These are phyloP conservation scores for Debaryomyces sp. DNA, from an alignment of 1,139 yeast species.

Conservation along the genomic window DNA sequence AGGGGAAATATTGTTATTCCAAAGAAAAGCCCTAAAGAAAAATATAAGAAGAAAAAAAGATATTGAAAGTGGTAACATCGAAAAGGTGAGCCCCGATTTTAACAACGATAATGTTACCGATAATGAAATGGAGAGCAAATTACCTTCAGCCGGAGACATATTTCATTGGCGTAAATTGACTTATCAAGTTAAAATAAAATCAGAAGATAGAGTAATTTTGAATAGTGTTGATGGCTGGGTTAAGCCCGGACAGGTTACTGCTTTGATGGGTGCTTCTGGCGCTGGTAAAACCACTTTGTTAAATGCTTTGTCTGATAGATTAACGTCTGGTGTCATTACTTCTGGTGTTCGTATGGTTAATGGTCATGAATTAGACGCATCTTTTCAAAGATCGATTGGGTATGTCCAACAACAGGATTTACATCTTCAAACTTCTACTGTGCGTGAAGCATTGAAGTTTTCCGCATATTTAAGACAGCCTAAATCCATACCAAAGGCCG, in stretches of 20 bases:
- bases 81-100: not conserved
- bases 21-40: slow-evolving; percentile 26
- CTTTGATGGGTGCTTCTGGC: slow-evolving; percentile 82
- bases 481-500: slow-evolving; percentile 47
- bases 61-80: not conserved
- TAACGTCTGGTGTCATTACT: slow-evolving; percentile 75
- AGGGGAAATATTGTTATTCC: slow-evolving; percentile 80
- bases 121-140: not conserved
- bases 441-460: slow-evolving; percentile 73
- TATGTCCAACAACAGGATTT: slow-evolving; percentile 84
- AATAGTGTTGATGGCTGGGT: slow-evolving; percentile 81
- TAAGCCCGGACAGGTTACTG: slow-evolving; percentile 53
- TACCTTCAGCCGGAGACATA: not conserved
- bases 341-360: slow-evolving; percentile 72
- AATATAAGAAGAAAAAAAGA: slow-evolving; percentile 13
- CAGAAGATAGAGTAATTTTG: slow-evolving; percentile 61
- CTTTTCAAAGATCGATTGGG: slow-evolving; percentile 82
- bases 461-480: slow-evolving; percentile 79
- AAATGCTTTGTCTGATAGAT: slow-evolving; percentile 75
- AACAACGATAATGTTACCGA: not conserved
- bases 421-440: slow-evolving; percentile 73
- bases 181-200: slow-evolving; percentile 54
- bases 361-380: slow-evolving; percentile 65
- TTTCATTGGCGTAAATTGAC: not conserved
- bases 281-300: slow-evolving; percentile 82